phyloP scores from a whole-genome alignment of 2,329 filamentous ascomycete species.

The Phialophora chinensis region DNA sequence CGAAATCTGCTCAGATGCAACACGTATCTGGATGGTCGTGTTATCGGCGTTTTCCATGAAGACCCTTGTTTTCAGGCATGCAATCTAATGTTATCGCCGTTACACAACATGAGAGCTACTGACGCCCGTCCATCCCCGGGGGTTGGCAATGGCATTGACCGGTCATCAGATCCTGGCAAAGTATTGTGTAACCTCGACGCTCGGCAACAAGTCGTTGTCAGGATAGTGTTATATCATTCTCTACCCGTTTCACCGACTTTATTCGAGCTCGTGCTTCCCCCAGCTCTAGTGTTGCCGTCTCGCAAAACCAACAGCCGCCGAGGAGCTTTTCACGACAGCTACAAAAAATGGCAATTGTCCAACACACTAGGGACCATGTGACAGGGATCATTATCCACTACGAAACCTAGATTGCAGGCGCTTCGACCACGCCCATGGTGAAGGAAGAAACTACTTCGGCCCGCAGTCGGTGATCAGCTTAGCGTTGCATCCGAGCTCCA shows the following conservation, averaged over 20 bases:
- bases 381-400: conserved; percentile 10
- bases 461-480: conserved; percentile 28
- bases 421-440: conserved; percentile 5
- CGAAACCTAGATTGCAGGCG: background rate
- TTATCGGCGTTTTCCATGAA: conserved; percentile 9
- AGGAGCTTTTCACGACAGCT: background rate
- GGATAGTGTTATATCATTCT: conserved; percentile 12
- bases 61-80: conserved; percentile 19
- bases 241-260: conserved; percentile 29
- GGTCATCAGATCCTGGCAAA: conserved; percentile 5
- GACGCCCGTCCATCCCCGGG: conserved; percentile 27
- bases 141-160: conserved; percentile 25
- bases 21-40: background rate
- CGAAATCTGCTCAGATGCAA: background rate
- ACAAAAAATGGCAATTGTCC: conserved; percentile 13
- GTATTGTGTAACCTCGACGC: conserved; percentile 21
- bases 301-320: background rate
- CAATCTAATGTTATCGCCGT: conserved; percentile 18
- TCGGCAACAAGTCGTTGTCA: conserved; percentile 6
- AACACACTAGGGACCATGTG: background rate
- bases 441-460: conserved; percentile 19
- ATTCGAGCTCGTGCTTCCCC: background rate
- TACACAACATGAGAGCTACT: conserved; percentile 29
- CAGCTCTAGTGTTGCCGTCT: background rate
- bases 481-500: conserved; percentile 22